Base-by-base conservation (phyloP, 208 protist species). In the Endotrypanum monterogeii region DNA sequence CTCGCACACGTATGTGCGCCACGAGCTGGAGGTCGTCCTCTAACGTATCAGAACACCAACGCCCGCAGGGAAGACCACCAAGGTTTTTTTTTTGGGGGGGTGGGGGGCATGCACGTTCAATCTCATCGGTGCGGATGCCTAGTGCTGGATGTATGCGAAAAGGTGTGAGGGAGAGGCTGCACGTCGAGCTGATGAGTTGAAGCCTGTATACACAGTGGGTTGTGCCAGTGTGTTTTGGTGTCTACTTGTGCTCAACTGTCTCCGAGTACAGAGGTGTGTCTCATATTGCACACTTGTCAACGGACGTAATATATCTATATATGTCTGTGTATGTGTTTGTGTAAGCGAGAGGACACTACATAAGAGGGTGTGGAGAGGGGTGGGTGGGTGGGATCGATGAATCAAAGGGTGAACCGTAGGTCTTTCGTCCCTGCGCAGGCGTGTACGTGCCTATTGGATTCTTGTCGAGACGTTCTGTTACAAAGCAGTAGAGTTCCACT, bases 1-100 rank as follows among this genome's bases (percentile, higher is more conserved):
- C 30, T 71, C 63, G 12, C 91, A 91, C 71, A 86, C 78, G 18
- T 92, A 86, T 70, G 85, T 80, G 35, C 89, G 87, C 3, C 83
- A 95, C 62, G 90, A 93, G 72, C 75, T 94, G 16, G 85, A 97
- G 67, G 89, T 95, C 54, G n/a, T 91, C 14, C 76, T 97, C 44
- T 94, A 86, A 58, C 23, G n/a, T 46, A 65, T 23, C 23, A 28
- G 25, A 48, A 25, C 44, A 68, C n/a, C 20, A n/a, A 54, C 14
- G 8, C 12, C 16, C 62, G 25, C 62, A 68, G 39, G 16, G 14
- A 14, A 52, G 52, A 12, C 14, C n/a, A 54, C n/a, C n/a, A n/a
- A n/a, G n/a, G n/a, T n/a, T n/a, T n/a, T n/a, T n/a, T n/a, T n/a
- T n/a, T n/a, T n/a, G 62, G 6, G 30, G 5, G 56, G 20, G 25